These are phyloP conservation scores for Kluyveromyces starmeri DNA, from an alignment of 805 yeast genomes.

Conservation along the genomic window DNA sequence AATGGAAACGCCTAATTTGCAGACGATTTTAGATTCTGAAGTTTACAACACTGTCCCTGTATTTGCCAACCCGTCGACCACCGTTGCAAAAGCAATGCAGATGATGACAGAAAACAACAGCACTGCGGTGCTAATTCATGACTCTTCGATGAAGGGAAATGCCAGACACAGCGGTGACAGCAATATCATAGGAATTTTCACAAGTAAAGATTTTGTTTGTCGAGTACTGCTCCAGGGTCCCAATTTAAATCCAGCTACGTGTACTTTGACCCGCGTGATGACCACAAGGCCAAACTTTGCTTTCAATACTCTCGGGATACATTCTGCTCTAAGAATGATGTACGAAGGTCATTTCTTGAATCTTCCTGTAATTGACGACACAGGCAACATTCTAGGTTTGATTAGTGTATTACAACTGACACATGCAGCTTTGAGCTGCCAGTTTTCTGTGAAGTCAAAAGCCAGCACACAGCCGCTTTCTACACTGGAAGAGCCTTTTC, in stretches of 20 bases:
- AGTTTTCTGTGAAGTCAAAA: conserved; percentile 13
- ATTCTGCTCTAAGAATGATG: conserved; percentile 38
- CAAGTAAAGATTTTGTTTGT: conserved; percentile 38
- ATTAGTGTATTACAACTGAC: conserved; percentile 38
- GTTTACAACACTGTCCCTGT: conserved; percentile 25
- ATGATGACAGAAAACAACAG: conserved; percentile 32
- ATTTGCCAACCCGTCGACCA: conserved; percentile 30
- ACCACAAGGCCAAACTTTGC: conserved; percentile 42
- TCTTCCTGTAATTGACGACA: conserved; percentile 32
- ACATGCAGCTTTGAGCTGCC: conserved; percentile 29
- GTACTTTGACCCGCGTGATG: conserved; percentile 36
- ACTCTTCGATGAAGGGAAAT: conserved; percentile 7
- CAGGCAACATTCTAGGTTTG: conserved; percentile 30
- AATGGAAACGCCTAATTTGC: conserved; percentile 36
- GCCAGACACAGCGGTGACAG: conserved; percentile 15
- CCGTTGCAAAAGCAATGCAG: conserved; percentile 33
- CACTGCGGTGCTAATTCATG: conserved; percentile 36
- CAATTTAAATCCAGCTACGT: conserved; percentile 29
- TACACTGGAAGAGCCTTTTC: conserved; percentile 12
- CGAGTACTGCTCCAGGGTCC: conserved; percentile 30
- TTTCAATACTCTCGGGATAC: conserved; percentile 30
- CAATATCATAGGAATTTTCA: conserved; percentile 37
- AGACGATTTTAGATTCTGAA: conserved; percentile 11
- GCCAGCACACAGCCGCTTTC: conserved; percentile 8
- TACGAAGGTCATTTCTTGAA: conserved; percentile 39